Evolutionary conservation across 192 early-diverging fungal species (phyloP).

Genomic region (Backusella psychrophila): DNA sequence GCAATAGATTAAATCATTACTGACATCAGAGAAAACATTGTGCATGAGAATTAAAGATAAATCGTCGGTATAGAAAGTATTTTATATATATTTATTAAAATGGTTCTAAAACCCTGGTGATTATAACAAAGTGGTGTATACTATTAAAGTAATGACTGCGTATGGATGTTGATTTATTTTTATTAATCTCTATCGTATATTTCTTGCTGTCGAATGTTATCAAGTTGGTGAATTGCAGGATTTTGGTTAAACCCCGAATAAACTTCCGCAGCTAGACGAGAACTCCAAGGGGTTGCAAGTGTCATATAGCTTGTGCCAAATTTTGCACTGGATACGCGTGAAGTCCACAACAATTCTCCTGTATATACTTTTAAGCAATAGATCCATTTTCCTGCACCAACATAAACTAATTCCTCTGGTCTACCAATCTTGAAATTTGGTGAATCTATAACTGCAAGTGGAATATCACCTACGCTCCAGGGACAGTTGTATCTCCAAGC

Average conservation of each 20-base stretch:
- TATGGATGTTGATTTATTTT: neutral
- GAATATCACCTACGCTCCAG: constrained; percentile 10
- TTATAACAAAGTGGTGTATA: neutral
- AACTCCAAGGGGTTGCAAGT: constrained; percentile 22
- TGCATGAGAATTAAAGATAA: too few relatives aligned
- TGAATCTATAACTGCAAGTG: constrained; percentile 14
- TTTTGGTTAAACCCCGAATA: constrained; percentile 6
- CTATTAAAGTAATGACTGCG: neutral
- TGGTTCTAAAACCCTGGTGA: too few relatives aligned
- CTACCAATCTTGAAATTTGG: neutral
- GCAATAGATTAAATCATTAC: too few relatives aligned
- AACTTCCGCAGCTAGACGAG: constrained; percentile 10
- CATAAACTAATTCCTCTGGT: neutral
- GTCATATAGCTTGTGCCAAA: constrained; percentile 11
- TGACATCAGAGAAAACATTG: too few relatives aligned
- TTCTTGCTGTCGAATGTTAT: neutral
- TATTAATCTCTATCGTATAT: neutral
- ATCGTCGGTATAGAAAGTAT: too few relatives aligned
- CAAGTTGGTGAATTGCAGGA: constrained; percentile 3
- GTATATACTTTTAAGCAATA: constrained; percentile 11
- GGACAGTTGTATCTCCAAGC: constrained; percentile 24
- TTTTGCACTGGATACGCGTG: neutral
- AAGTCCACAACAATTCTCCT: constrained; percentile 12
- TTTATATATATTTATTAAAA: too few relatives aligned
- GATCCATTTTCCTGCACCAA: constrained; percentile 18